Base-by-base conservation (phyloP, 306 rosid genomes). In the Rosa lucieae region DNA sequence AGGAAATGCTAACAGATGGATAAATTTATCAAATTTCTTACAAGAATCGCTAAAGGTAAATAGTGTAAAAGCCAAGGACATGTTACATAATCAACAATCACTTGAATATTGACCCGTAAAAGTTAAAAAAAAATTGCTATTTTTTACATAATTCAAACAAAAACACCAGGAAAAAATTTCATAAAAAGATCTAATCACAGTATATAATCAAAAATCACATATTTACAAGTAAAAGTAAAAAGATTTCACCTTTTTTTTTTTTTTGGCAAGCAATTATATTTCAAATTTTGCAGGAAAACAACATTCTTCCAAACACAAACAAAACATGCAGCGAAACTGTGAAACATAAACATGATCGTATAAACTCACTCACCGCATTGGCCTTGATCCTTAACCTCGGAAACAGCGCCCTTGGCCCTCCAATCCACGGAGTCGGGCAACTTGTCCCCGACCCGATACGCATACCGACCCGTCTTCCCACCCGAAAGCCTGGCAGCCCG, bases 341-440 rank as follows among this genome's bases (percentile, higher is more conserved):
- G 23, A 3, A 51, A n/a, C 39, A 75, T 13, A 76, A 8, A 44
- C 7, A 68, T 63, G 15, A 79, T 26, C 8, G 67, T 62, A 26
- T 6, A 59, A 70, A 76, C 92, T 83, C n/a, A 76, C 92, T 83
- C n/a, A 95, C 97, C 98, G 63, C 99, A 95, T 79, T 89, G 96
- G 79, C 97, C 99, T 87, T 95, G 99, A 89, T 95, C 94, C 72
- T 95, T 95, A 68, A 92, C 93, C 2, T 81, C 84, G 52, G 62
- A 48, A 56, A 95, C 96, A 0, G 94, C 99, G 18, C 98, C 99
- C 42, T 91, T 83, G 32, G 83, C 72, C 73, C 96, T 87, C 99
- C 99, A 95, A 87, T 95, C 96, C 3, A 95, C 92, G 0, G 65
- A 71, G 0, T 74, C 82, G 6, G 99, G 98, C 74, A 95, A 83